Conservation (phyloP, 495 filamentous ascomycete species). For the Neurospora africana region DNA sequence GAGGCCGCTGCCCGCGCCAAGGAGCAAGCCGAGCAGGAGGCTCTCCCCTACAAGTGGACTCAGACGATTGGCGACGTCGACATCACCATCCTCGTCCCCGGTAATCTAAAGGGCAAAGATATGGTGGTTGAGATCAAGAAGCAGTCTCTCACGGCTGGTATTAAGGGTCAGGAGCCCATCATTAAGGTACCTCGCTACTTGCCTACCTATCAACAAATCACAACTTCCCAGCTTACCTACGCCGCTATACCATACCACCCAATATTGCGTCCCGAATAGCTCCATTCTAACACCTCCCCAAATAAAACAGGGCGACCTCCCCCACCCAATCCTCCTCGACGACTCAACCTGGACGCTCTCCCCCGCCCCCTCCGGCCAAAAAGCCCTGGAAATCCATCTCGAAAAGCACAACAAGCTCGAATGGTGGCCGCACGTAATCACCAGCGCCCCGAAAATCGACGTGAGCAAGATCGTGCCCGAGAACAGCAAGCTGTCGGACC, state of each 20-base stretch:
- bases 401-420: conserved; percentile 97
- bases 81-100: conserved; percentile 60
- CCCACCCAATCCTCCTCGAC: conserved; percentile 67
- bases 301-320: conserved; percentile 65
- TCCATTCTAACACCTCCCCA: neutral
- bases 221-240: neutral
- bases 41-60: conserved; percentile 93
- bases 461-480: conserved; percentile 91
- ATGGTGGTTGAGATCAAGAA: conserved; percentile 75
- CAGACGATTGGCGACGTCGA: conserved; percentile 93
- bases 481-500: conserved; percentile 75
- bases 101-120: conserved; percentile 74
- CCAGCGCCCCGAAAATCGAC: conserved; percentile 76
- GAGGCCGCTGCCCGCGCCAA: conserved; percentile 64
- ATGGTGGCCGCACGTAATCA: conserved; percentile 94
- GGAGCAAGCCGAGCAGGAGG: conserved; percentile 79
- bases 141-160: conserved; percentile 62
- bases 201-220: no score
- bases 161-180: conserved; percentile 82
- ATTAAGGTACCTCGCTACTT: conserved; percentile 52
- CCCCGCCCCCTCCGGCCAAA: conserved; percentile 49
- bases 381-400: conserved; percentile 78
- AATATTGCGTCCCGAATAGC: no score
- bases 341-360: conserved; percentile 94
- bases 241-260: neutral